A percentile compares a stretch with the other conserved stretches of the same genome.
These are phyloP conservation scores for Mycena sp. DNA, from an alignment of 1,284 basidiomycete species.

Conservation along the genomic window DNA sequence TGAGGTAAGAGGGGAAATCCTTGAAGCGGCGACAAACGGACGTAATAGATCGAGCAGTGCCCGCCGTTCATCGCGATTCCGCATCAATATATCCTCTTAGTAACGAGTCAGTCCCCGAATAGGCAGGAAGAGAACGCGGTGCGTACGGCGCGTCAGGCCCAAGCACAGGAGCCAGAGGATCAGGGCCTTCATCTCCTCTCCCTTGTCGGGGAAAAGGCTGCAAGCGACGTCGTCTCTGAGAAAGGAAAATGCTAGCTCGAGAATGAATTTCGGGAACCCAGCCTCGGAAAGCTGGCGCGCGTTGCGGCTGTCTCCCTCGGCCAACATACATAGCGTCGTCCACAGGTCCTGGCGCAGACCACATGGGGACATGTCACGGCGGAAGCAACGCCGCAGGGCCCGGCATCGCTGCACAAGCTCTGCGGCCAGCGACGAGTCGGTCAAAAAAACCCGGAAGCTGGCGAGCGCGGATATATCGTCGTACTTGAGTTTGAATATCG, in stretches of 20 bases:
- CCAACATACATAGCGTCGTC: slow-evolving; percentile 59
- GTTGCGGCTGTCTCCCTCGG: slow-evolving; percentile 58
- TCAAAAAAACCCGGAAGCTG: slow-evolving; percentile 45
- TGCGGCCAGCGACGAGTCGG: slow-evolving; percentile 55
- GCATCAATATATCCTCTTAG: slow-evolving; percentile 48
- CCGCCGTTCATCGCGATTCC: slow-evolving; percentile 42
- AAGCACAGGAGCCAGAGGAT: slow-evolving; percentile 53
- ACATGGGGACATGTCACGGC: slow-evolving; percentile 41
- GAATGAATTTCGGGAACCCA: slow-evolving; percentile 47
- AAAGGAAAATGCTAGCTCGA: slow-evolving; percentile 36
- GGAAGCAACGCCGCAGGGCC: slow-evolving; percentile 54
- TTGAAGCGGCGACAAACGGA: slow-evolving; percentile 41
- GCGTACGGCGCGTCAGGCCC: slow-evolving; percentile 44
- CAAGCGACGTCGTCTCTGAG: slow-evolving; percentile 19
- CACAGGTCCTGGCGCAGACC: slow-evolving; percentile 55
- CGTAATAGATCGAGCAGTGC: slow-evolving; percentile 49
- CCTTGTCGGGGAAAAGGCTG: neutral
- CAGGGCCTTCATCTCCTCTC: slow-evolving; percentile 36
- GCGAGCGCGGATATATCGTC: slow-evolving; percentile 54
- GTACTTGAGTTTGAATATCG: slow-evolving; percentile 64
- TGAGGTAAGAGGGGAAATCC: slow-evolving; percentile 32
- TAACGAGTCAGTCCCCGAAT: slow-evolving; percentile 14
- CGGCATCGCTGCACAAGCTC: slow-evolving; percentile 56
- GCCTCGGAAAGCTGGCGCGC: slow-evolving; percentile 46
- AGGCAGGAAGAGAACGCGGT: neutral